Evolutionary conservation across 371 early-diverging fungal species (phyloP).

Genomic region (Lichtheimia corymbifera): DNA sequence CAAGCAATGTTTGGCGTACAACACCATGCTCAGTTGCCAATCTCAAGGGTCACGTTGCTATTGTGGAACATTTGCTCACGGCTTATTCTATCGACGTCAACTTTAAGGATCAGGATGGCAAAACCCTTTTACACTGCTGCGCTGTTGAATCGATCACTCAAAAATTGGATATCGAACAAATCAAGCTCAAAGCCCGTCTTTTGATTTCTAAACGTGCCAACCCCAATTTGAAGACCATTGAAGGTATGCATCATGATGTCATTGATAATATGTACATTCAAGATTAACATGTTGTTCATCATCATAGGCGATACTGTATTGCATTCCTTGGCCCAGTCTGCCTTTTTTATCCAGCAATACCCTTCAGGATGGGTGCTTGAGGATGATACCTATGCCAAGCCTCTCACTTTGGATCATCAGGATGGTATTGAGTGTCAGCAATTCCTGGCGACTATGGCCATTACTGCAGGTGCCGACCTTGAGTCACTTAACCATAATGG

Average conservation of each 20-base stretch:
- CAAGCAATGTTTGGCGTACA: constrained; percentile 56
- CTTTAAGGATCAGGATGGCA: constrained; percentile 51
- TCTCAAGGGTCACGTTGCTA: constrained; percentile 55
- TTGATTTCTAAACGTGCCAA: constrained; percentile 47
- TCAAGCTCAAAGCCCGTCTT: constrained; percentile 30
- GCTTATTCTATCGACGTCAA: constrained; percentile 39
- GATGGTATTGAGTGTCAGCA: constrained; percentile 30
- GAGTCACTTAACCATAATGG: constrained; percentile 25
- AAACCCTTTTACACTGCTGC: constrained; percentile 50
- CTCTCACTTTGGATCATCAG: constrained; percentile 28
- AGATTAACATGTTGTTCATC: not conserved
- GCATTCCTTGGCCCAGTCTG: constrained; percentile 37
- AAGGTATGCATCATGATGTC: constrained; percentile 22
- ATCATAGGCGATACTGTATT: constrained; percentile 41
- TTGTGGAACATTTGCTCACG: constrained; percentile 52
- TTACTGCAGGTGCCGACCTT: constrained; percentile 34
- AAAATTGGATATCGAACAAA: constrained; percentile 34
- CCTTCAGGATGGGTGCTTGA: constrained; percentile 18
- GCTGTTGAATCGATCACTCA: constrained; percentile 21
- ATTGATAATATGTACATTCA: not conserved
- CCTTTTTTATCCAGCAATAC: constrained; percentile 15
- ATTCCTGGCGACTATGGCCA: constrained; percentile 25
- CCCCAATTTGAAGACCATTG: constrained; percentile 37
- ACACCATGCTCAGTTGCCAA: constrained; percentile 62
- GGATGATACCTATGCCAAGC: constrained; percentile 1